A percentile compares a stretch with the other conserved stretches of the same genome.
Evolutionary conservation across 192 early-diverging fungal species (phyloP).

Genomic region (Backusella australiensis): DNA sequence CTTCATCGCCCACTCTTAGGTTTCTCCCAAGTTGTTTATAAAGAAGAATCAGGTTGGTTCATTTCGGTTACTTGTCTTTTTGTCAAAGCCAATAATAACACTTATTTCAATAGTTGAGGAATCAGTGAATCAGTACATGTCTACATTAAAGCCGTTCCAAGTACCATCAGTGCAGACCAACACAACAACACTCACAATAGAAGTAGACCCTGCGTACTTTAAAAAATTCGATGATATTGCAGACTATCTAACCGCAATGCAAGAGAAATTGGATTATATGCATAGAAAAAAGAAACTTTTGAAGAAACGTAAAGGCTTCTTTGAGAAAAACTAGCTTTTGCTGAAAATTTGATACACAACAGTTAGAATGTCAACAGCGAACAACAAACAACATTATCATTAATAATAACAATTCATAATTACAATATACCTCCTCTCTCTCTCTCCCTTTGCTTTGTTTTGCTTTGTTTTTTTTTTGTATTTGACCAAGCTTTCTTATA

Average conservation of each 20-base stretch:
- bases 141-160: slow-evolving; percentile 10
- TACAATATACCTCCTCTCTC: not conserved
- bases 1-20: slow-evolving; percentile 56
- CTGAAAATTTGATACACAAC: not conserved
- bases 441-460: not conserved
- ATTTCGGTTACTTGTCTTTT: not conserved
- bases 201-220: slow-evolving; percentile 3
- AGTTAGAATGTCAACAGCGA: not conserved
- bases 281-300: slow-evolving; percentile 4
- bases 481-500: not conserved
- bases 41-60: not conserved
- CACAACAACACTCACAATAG: slow-evolving; percentile 6
- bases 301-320: not conserved
- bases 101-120: not conserved
- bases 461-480: not conserved
- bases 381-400: not conserved
- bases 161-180: not conserved
- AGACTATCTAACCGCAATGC: slow-evolving; percentile 25
- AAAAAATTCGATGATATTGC: slow-evolving; percentile 23
- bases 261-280: slow-evolving; percentile 24
- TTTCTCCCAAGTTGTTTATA: slow-evolving; percentile 15
- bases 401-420: not conserved
- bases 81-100: too few species aligned
- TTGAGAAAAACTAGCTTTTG: not conserved
- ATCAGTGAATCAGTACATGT: not conserved